These are phyloP conservation scores for Globisporangium splendens DNA, from an alignment of 352 stramenopile genomes.

Conservation along the genomic window DNA sequence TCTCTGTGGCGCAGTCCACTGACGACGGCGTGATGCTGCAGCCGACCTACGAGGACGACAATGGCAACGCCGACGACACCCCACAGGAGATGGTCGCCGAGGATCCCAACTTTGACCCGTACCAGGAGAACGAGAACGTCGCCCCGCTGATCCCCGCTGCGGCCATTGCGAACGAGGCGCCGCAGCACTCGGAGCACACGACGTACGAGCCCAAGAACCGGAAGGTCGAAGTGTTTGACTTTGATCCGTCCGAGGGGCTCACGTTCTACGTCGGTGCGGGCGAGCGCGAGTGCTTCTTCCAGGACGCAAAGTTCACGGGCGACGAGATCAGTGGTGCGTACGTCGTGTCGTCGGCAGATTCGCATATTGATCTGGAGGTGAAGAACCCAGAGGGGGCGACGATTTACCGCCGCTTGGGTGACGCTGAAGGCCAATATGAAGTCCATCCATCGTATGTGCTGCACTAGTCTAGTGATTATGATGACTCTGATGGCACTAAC, in stretches of 20 bases:
- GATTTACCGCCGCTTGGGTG: constrained; percentile 51
- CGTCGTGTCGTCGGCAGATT: constrained; percentile 68
- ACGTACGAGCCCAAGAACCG: constrained; percentile 37
- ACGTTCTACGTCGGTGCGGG: constrained; percentile 61
- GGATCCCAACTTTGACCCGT: constrained; percentile 61
- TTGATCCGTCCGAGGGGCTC: constrained; percentile 76
- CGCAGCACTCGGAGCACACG: constrained; percentile 7
- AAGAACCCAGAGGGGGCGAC: constrained; percentile 60
- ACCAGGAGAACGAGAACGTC: constrained; percentile 28
- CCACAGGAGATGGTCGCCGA: constrained; percentile 28
- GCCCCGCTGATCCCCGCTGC: constrained; percentile 14
- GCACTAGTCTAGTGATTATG: not conserved
- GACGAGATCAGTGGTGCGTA: constrained; percentile 67
- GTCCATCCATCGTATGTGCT: constrained; percentile 53
- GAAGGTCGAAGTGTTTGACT: constrained; percentile 67
- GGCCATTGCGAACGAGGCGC: constrained; percentile 1
- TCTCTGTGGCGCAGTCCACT: not conserved
- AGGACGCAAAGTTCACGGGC: constrained; percentile 64
- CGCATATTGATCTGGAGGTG: constrained; percentile 70
- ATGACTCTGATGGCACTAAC: not conserved
- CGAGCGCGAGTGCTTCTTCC: constrained; percentile 59
- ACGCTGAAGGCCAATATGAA: constrained; percentile 71
- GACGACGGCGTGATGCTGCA: not conserved
- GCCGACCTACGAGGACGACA: not conserved
- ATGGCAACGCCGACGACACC: constrained; percentile 5